Conservation (phyloP, 495 filamentous ascomycete genomes). For the Friedmanniomyces endolithicus region DNA sequence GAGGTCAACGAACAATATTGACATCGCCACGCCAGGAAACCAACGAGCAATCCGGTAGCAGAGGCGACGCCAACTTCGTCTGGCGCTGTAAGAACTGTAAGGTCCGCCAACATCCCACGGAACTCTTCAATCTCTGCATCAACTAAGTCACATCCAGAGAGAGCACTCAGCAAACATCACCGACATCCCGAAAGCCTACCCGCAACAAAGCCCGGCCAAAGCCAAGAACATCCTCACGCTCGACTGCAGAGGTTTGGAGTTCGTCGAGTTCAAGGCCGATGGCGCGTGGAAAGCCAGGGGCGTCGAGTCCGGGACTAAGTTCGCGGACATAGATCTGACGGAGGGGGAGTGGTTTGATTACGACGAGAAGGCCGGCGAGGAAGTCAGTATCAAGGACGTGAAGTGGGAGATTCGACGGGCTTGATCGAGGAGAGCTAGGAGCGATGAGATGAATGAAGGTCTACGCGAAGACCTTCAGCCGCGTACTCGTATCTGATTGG, state of each 20-base stretch:
- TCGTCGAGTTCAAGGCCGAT: constrained; percentile 77
- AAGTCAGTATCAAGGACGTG: constrained; percentile 84
- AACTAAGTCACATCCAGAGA: constrained; percentile 32
- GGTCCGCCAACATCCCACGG: constrained; percentile 6
- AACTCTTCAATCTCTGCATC: neutral
- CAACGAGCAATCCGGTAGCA: constrained; percentile 77
- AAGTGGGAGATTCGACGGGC: constrained; percentile 73
- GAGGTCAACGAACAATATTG: neutral
- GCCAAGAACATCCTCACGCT: constrained; percentile 69
- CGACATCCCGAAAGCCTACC: constrained; percentile 55
- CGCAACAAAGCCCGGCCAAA: constrained; percentile 54
- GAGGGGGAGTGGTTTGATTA: constrained; percentile 91
- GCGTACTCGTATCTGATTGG: too few relatives aligned
- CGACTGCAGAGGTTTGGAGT: constrained; percentile 89
- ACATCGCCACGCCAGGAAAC: constrained; percentile 45
- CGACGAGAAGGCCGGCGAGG: constrained; percentile 60
- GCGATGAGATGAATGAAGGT: neutral
- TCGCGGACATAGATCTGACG: constrained; percentile 61
- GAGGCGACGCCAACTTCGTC: constrained; percentile 94
- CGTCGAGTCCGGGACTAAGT: constrained; percentile 61
- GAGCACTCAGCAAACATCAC: constrained; percentile 61
- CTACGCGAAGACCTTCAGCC: too few relatives aligned
- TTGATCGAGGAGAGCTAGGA: constrained; percentile 21
- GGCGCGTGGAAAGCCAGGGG: constrained; percentile 85
- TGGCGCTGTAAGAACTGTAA: constrained; percentile 85